phyloP scores from a whole-genome alignment of 2,329 filamentous ascomycete genomes.

The Cadophora malorum region DNA sequence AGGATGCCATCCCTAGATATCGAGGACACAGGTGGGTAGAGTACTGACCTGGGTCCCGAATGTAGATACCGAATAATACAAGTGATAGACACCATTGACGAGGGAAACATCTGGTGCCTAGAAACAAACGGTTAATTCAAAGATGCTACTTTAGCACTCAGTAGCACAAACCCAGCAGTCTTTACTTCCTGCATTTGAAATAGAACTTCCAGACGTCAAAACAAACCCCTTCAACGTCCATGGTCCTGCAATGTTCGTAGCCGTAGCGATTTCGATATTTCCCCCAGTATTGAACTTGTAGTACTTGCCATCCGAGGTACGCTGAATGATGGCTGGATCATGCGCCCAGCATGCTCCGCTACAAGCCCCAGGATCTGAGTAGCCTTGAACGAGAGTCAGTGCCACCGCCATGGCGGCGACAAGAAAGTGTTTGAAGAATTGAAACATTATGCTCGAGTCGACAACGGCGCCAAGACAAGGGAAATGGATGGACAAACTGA shows the following conservation, averaged over 20 bases:
- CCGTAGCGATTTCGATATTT: slow-evolving; percentile 49
- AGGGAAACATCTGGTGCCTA: slow-evolving; percentile 68
- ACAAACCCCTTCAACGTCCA: slow-evolving; percentile 51
- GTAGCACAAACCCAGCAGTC: slow-evolving; percentile 50
- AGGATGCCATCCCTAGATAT: too few species aligned
- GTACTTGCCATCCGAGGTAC: slow-evolving; percentile 50
- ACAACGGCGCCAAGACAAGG: not conserved
- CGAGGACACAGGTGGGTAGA: too few species aligned
- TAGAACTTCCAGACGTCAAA: slow-evolving; percentile 47
- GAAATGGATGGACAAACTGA: not conserved
- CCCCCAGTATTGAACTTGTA: slow-evolving; percentile 52
- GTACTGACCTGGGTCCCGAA: slow-evolving; percentile 55
- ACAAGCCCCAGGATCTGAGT: slow-evolving; percentile 48
- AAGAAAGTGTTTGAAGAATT: slow-evolving; percentile 19
- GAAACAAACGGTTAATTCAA: not conserved
- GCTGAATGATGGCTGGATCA: slow-evolving; percentile 51
- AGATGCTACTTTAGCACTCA: not conserved
- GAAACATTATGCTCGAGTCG: slow-evolving; percentile 21
- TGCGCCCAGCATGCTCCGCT: slow-evolving; percentile 50
- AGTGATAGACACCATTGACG: slow-evolving; percentile 64
- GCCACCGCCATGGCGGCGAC: slow-evolving; percentile 17
- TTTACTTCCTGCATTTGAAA: slow-evolving; percentile 46
- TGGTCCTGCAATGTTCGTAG: slow-evolving; percentile 48
- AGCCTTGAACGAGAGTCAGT: slow-evolving; percentile 32
- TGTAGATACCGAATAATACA: slow-evolving; percentile 64